Evolutionary conservation across 2,329 filamentous ascomycete species (phyloP), one percentile per base, ranked within the genome.

Genomic region (Pseudocercospora fijiensis): DNA sequence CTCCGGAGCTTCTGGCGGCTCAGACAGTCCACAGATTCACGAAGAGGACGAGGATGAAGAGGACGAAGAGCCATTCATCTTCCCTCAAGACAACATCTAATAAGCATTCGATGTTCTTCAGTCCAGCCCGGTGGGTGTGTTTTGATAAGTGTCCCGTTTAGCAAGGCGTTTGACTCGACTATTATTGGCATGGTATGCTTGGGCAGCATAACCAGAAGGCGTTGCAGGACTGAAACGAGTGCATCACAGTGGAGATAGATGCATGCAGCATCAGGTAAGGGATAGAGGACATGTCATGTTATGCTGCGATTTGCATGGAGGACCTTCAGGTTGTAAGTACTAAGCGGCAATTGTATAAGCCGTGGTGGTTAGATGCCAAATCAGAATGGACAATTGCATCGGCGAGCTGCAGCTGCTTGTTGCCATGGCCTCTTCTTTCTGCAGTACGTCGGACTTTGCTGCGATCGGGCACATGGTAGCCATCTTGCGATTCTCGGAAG

Each of bases 41-140:
- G 67, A 67, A 33, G 70, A 69, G 13, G 65, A 65, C 22, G 67
- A 68, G 43, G 68, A 67, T 20, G 66, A 69, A 22, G 68, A 70
- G 53, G 70, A 72, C 37, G 71, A 73, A 30, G 71, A 73, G 65
- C 72, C 72, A 18, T 71, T 73, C 58, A 70, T 73, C 52, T 73
- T 73, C 53, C 64, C 67, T 13, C 65, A 67, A 55, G 68, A 70
- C 24, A 69, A 66, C 58, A 61, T 70, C 37, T 68, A 62, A 60
- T 43, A 52, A 18, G 45, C 37, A 41, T 41, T 26, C 49, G 22
- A 53, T n/a, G 49, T 24, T 53, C 24, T 8, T 26, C 8, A 16
- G n/a, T n/a, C 26, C 13, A 26, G 16, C 49, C 49, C 16, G 1
- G 2, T 26, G 49, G 16, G 16, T 24, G 26, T 53, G 24, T 22